Evolutionary conservation across 2,329 filamentous ascomycete species (phyloP), one percentile per base, ranked within the genome.

Genomic region (Furcasterigmium sp.): DNA sequence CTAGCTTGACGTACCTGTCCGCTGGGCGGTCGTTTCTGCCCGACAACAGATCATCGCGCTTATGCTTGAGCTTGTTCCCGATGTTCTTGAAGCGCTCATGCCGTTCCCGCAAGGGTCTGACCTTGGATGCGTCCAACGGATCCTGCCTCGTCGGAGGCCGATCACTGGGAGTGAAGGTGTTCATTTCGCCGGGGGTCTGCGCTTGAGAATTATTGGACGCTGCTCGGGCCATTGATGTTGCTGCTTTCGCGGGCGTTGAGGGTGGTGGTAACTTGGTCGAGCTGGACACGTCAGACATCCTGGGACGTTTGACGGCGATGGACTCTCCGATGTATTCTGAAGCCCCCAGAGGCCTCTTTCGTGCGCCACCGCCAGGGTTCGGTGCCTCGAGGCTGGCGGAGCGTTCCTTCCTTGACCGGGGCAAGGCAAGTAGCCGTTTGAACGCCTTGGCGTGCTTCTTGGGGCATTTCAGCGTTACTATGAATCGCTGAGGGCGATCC

Each of bases 61-160:
- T 62, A 47, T 78, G 76, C 61, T 81, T 81, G 15, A 80, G 61
- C 42, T 66, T 70, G 25, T 64, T 70, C 3, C 72, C 77, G 8
- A 78, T 52, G 3, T 48, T 55, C 21, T 57, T 59, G 50, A 69
- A 70, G 25, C 54, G 59, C 11, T 52, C 48, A 18, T 69, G 63
- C 34, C 61, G 67, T 2, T 67, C 59, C 8, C 58, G 57, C 19
- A 68, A 53, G 2, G 51, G 48, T 13, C 53, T 53, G 10, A 57
- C 46, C 42, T 52, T 57, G 29, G 59, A 56, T n/a, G 50, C 52
- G 18, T 60, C 55, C 4, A 53, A 47, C 17, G 53, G 53, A 17
- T 50, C 46, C 10, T 44, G 44, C 26, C 46, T 48, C 6, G 61
- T 59, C 1, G 63, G 60, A 2, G 61, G 65, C n/a, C 47, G 47